Base-by-base conservation (phyloP, 306 rosid genomes). In the Begonia masoniana region DNA sequence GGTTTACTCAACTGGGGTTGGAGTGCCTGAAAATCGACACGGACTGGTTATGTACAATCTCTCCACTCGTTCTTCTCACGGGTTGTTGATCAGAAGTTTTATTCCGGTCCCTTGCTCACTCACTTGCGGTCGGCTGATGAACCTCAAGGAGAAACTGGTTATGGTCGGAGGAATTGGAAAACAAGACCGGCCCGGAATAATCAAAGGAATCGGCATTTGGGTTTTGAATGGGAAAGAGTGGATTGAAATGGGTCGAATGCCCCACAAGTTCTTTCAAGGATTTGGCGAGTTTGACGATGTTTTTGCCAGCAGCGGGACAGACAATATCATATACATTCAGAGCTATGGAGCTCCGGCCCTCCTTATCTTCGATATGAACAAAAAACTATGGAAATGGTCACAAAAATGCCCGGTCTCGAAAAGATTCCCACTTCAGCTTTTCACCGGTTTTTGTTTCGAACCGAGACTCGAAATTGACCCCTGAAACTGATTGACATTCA, bases 161-260 rank as follows among this genome's bases (percentile, higher is more conserved):
- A 92, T 92, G 96, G 99, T 92, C 43, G 99, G 99, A 57, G 99
- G 99, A 51, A 82, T 92, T 10, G 95, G 96, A 41, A 86, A 78
- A 70, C 83, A 0, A 0, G 96, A 83, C 19, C 77, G 99, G 15
- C 79, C 85, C 1, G 96, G 78, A 74, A 92, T 92, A 26, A 92
- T 92, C 17, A 92, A 86, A 68, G 99, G 99, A 58, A 86, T 92
- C 13, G 99, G 99, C 8, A 77, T 92, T 63, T 92, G 99, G 99
- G 63, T 86, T 67, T 72, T 92, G 16, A 76, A 73, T 15, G 88
- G 82, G 61, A 64, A 49, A 63, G 94, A 64, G 56, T 92, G 93
- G 99, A 82, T 71, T 47, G 95, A 92, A 73, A 68, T 86, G 23
- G 80, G 76, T 0, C 74, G 92, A 10, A 82, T 92, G 99, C 99